Conservation (phyloP, 2,329 filamentous ascomycete genomes). For the Ploettnerulaceae sp. region DNA sequence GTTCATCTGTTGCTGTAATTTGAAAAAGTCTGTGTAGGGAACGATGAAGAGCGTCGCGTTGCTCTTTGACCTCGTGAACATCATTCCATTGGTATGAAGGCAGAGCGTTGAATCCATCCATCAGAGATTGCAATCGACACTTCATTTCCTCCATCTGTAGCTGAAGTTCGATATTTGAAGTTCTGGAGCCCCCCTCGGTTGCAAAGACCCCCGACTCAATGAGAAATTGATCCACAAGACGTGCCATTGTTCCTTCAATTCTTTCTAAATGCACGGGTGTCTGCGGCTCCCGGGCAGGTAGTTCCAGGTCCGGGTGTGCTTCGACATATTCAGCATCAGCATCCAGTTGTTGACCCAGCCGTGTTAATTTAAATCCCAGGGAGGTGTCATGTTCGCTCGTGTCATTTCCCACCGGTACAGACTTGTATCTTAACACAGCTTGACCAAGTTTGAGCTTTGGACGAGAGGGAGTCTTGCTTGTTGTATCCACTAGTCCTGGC, state of each 20-base stretch:
- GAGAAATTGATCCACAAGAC: conserved; percentile 25
- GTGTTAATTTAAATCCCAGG: neutral
- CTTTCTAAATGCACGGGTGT: conserved; percentile 22
- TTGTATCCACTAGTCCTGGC: neutral
- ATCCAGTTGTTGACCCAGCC: neutral
- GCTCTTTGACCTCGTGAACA: conserved; percentile 8
- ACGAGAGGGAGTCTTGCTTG: neutral
- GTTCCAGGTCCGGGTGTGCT: conserved; percentile 11
- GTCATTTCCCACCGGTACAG: neutral
- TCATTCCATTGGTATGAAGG: conserved; percentile 24
- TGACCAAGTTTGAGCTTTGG: neutral
- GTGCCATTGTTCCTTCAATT: conserved; percentile 22
- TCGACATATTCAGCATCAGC: conserved; percentile 8
- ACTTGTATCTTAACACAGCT: neutral
- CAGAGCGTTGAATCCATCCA: conserved; percentile 13
- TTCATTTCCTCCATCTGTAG: conserved; percentile 20
- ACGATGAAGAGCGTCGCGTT: conserved; percentile 25
- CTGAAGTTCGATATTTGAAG: neutral
- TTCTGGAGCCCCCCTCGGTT: neutral
- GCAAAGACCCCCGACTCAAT: conserved; percentile 13
- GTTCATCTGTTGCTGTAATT: conserved; percentile 10
- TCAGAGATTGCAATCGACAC: conserved; percentile 17
- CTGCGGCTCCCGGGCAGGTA: conserved; percentile 21
- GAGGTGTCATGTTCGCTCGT: neutral
- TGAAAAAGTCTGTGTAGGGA: conserved; percentile 22